phyloP scores from a whole-genome alignment of 2,329 filamentous ascomycete species.

The Aspergillus sp. region DNA sequence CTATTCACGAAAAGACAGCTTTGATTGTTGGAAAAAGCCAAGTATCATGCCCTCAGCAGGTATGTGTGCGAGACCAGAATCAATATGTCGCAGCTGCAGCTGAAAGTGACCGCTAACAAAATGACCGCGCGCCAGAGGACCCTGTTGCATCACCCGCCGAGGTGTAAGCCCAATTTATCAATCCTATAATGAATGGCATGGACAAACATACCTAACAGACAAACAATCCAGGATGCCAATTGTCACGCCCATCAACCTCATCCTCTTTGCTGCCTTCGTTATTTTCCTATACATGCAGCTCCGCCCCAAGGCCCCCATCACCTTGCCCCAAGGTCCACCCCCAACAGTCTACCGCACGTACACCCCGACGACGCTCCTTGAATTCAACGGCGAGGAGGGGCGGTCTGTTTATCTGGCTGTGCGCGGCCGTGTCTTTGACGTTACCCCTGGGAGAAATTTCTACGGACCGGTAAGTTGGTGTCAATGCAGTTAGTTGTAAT shows the following conservation, averaged over 20 bases:
- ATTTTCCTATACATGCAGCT: constrained; percentile 52
- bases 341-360: constrained; percentile 83
- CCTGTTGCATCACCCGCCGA: constrained; percentile 24
- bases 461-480: constrained; percentile 61
- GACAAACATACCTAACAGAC: not conserved
- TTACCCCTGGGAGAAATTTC: constrained; percentile 77
- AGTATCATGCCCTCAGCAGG: constrained; percentile 12
- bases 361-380: constrained; percentile 72
- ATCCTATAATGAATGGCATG: not conserved
- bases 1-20: no score
- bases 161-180: constrained; percentile 22
- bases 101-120: not conserved
- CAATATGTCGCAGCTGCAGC: not conserved
- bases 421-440: constrained; percentile 84
- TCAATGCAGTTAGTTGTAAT: not conserved
- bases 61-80: constrained; percentile 1
- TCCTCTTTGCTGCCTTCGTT: constrained; percentile 51
- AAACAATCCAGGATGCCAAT: constrained; percentile 41
- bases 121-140: constrained; percentile 10
- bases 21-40: no score
- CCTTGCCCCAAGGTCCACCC: constrained; percentile 46
- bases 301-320: constrained; percentile 44
- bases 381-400: constrained; percentile 69
- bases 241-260: constrained; percentile 53
- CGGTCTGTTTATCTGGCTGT: constrained; percentile 84